Evolutionary conservation across 1,284 basidiomycete genomes (phyloP).

Genomic region (Trichosporon asahii): DNA sequence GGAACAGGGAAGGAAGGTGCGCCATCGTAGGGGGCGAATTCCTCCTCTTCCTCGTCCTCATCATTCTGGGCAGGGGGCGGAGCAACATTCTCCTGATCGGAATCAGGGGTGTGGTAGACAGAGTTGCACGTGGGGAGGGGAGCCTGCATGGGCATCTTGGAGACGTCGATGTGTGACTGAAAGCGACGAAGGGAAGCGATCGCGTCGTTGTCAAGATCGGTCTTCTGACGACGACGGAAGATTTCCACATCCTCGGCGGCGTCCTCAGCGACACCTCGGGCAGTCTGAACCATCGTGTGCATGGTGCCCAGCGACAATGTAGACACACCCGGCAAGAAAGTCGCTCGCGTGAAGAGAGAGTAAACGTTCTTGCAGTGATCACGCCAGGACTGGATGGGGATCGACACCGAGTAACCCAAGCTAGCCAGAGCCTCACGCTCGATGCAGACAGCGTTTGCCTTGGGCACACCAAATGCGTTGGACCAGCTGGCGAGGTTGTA

Average conservation of each 20-base stretch:
- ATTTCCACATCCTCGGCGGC: not conserved
- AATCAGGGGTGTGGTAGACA: not conserved
- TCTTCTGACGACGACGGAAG: not conserved
- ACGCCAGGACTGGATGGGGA: constrained; percentile 15
- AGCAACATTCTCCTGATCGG: constrained; percentile 12
- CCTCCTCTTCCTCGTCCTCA: constrained; percentile 16
- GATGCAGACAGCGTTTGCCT: constrained; percentile 9
- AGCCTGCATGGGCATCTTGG: not conserved
- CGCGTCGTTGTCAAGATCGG: not conserved
- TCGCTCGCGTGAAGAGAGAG: constrained; percentile 10
- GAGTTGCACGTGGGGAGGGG: not conserved
- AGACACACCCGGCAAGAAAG: not conserved
- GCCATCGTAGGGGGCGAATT: constrained; percentile 10
- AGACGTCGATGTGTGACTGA: constrained; percentile 1
- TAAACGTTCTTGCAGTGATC: constrained; percentile 20
- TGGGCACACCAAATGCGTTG: constrained; percentile 4
- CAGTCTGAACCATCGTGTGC: constrained; percentile 16
- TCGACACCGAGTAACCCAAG: constrained; percentile 14
- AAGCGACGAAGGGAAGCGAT: not conserved
- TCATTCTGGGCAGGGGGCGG: not conserved
- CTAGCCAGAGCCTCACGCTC: constrained; percentile 11
- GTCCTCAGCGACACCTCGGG: constrained; percentile 10
- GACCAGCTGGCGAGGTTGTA: constrained; percentile 14
- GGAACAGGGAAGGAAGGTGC: not conserved
- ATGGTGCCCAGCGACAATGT: constrained; percentile 10